phyloP scores from a whole-genome alignment of 306 rosid genomes.

The Ziziphus jujuba region DNA sequence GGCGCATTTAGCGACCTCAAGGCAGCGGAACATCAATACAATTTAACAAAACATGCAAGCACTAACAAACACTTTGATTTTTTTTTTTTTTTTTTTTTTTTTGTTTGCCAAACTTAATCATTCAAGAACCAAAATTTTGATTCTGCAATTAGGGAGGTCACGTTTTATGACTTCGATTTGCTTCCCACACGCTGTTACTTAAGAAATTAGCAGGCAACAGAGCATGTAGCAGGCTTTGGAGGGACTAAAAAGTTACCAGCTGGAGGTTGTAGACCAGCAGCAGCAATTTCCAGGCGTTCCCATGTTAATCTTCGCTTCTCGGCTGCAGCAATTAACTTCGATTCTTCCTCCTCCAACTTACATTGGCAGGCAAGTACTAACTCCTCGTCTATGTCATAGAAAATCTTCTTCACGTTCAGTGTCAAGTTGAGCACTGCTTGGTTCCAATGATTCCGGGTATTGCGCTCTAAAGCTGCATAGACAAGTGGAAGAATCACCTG shows the following conservation, averaged over 20 bases:
- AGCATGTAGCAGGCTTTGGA: slow-evolving; percentile 66
- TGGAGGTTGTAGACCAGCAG: slow-evolving; percentile 42
- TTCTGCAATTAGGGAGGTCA: slow-evolving; percentile 17
- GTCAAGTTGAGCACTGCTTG: slow-evolving; percentile 93
- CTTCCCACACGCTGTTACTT: slow-evolving; percentile 18
- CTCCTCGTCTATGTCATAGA: slow-evolving; percentile 87
- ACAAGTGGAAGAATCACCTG: slow-evolving; percentile 84
- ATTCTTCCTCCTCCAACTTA: slow-evolving; percentile 68
- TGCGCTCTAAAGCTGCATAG: slow-evolving; percentile 78
- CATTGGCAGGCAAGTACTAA: slow-evolving; percentile 72
- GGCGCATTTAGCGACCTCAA: slow-evolving; percentile 26
- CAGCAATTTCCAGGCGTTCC: slow-evolving; percentile 80
- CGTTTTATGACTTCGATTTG: slow-evolving; percentile 9
- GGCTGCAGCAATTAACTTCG: slow-evolving; percentile 44
- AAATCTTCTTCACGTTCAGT: slow-evolving; percentile 68
- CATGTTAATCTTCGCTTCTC: slow-evolving; percentile 82
- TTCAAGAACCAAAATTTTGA: slow-evolving; percentile 31
- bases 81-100: slow-evolving; percentile 8
- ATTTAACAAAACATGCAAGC: slow-evolving; percentile 36
- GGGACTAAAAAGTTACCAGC: slow-evolving; percentile 53
- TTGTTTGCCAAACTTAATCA: slow-evolving; percentile 24
- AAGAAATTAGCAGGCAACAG: slow-evolving; percentile 69
- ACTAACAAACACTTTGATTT: slow-evolving; percentile 36
- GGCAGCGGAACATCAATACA: slow-evolving; percentile 32
- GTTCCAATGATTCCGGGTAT: slow-evolving; percentile 85